Percentiles rank a stretch among this genome's conserved stretches.
Evolutionary conservation across 805 yeast genomes (phyloP).

Genomic region (Candida alai): DNA sequence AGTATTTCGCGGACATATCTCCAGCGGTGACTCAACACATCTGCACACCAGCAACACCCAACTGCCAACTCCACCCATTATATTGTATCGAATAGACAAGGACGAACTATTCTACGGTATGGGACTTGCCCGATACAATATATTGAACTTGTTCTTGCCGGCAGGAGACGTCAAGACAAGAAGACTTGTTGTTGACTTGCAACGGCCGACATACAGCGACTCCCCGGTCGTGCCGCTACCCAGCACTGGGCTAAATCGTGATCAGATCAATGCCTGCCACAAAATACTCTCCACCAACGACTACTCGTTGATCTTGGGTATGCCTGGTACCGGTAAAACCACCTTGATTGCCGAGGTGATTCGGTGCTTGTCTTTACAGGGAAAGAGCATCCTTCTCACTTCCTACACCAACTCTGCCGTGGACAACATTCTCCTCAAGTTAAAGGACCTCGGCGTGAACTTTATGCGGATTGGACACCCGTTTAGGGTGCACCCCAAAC

Average conservation of each 20-base stretch:
- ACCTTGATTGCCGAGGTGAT: constrained; percentile 78
- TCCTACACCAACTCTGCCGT: constrained; percentile 96
- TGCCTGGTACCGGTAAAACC: constrained; percentile 89
- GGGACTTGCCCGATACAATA: constrained; percentile 71
- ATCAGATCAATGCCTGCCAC: constrained; percentile 68
- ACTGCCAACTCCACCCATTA: too few species aligned
- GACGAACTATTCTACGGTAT: constrained; percentile 75
- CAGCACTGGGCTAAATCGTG: constrained; percentile 50
- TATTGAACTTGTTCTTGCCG: constrained; percentile 61
- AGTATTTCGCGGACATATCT: constrained; percentile 46
- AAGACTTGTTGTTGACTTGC: constrained; percentile 50
- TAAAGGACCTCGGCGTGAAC: constrained; percentile 33
- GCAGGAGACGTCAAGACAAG: constrained; percentile 46
- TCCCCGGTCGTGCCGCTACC: constrained; percentile 8
- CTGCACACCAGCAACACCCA: constrained; percentile 8
- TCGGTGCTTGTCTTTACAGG: constrained; percentile 51
- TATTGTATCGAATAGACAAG: constrained; percentile 69
- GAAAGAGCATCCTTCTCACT: constrained; percentile 69
- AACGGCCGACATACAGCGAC: constrained; percentile 37
- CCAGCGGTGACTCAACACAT: constrained; percentile 8
- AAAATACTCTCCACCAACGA: constrained; percentile 64
- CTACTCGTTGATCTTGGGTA: constrained; percentile 80
- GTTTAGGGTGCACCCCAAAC: constrained; percentile 57
- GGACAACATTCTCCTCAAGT: constrained; percentile 80
- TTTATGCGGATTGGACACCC: constrained; percentile 68